Evolutionary conservation across 2,329 filamentous ascomycete species (phyloP), one percentile per base, ranked within the genome.

Genomic region (Dryadomyces sulphureus): DNA sequence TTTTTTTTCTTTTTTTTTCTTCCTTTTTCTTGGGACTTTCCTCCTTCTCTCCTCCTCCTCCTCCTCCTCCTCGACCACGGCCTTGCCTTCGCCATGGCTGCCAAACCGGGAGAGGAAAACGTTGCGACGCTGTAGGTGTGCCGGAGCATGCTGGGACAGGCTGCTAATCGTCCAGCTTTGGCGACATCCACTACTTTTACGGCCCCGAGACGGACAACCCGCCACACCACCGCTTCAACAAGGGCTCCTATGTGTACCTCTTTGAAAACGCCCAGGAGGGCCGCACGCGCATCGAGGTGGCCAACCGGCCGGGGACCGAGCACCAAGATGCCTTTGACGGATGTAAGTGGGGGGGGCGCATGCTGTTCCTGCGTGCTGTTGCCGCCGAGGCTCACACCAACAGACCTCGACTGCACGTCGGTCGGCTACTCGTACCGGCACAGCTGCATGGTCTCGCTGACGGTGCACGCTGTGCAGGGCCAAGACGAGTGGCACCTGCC

Each of bases 291-390:
- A 66, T 89, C 52, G 84, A 89, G 62, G 68, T 89, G 50, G 84
- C 84, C 38, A 90, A 89, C 56, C 69, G 80, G 54, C 74, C 81
- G 8, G 84, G 84, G 45, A 81, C 77, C 3, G 74, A 82, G 1
- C 73, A 82, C n/a, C 84, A 89, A 58, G 84, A 89, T 65, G 83
- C 83, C 11, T 86, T 89, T 58, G 74, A 78, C 53, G 84, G 84
- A 57, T 77, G 81, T 86, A 66, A 70, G 81, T 47, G 7, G 27
- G 17, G 24, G 12, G n/a, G 7, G n/a, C n/a, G n/a, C n/a, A n/a
- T n/a, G n/a, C 21, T 6, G 20, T 5, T 14, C 4, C 21, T 34
- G 12, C 12, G 4, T 45, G 21, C 22, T 11, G 4, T 12, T 1
- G 30, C 3, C 24, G 38, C 45, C 45, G 27, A 43, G 25, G 2